Conservation (phyloP, 78 protist genomes). For the Emiliania huxleyi region DNA sequence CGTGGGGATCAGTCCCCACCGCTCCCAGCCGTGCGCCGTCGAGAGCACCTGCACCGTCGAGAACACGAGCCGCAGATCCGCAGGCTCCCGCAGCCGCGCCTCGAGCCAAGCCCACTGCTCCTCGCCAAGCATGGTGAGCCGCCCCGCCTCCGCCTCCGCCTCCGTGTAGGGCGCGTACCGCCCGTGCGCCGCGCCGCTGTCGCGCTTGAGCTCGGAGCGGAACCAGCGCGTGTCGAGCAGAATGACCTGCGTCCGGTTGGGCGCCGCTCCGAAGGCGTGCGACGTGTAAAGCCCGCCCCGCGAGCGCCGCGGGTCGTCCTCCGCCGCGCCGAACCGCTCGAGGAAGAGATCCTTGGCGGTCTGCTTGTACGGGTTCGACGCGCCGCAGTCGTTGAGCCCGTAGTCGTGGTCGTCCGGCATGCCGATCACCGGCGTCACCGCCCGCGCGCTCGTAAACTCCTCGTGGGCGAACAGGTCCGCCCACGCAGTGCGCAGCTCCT, state of each 20-base stretch:
- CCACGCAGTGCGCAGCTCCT: not conserved
- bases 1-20: not conserved
- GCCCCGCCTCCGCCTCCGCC: not conserved
- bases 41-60: not conserved
- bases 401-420: conserved; percentile 13
- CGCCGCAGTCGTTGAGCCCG: not conserved
- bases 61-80: not conserved
- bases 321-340: not conserved
- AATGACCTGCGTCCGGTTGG: not conserved
- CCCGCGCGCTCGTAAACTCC: not conserved
- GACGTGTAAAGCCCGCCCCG: not conserved
- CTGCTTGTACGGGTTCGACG: too few species aligned
- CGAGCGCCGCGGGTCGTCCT: not conserved
- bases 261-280: not conserved
- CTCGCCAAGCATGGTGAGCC: not conserved
- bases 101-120: conserved; percentile 17
- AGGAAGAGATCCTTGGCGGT: not conserved
- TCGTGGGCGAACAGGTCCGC: not conserved
- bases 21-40: not conserved
- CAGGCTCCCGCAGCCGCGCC: not conserved
- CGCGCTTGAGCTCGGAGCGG: not conserved
- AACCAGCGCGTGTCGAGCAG: not conserved
- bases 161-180: not conserved
- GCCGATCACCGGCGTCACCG: not conserved
- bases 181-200: not conserved